These are phyloP conservation scores for Pulveroboletus frians DNA, from an alignment of 768 basidiomycete species.

Conservation along the genomic window DNA sequence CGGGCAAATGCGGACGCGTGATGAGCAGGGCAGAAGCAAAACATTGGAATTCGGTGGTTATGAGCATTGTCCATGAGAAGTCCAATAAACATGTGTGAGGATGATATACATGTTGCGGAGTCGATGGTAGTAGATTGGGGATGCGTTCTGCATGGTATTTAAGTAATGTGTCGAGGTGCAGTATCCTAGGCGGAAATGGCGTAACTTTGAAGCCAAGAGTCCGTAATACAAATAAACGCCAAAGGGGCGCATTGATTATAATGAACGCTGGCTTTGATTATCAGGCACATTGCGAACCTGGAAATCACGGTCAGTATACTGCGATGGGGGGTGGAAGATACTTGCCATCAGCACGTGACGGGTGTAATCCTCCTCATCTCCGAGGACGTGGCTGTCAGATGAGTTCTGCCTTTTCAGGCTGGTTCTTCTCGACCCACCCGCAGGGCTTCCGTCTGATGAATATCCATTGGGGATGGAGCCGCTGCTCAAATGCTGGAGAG, in stretches of 20 bases:
- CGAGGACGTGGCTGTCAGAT: conserved; percentile 23
- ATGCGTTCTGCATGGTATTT: conserved; percentile 7
- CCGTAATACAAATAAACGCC: conserved; percentile 6
- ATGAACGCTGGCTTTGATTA: conserved; percentile 32
- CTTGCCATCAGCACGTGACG: conserved; percentile 51
- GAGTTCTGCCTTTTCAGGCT: conserved; percentile 20
- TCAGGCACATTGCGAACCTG: conserved; percentile 57
- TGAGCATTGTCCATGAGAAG: conserved; percentile 12
- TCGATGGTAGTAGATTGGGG: conserved; percentile 3
- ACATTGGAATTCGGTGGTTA: conserved; percentile 1
- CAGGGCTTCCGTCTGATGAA: conserved; percentile 25
- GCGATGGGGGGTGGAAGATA: conserved; percentile 2
- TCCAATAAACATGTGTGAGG: conserved; percentile 13
- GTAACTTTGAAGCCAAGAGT: conserved; percentile 2
- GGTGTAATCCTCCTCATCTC: conserved; percentile 55
- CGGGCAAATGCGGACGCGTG: conserved; percentile 5
- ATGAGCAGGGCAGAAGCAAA: conserved; percentile 1
- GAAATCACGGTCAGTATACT: conserved; percentile 11
- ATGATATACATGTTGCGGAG: conserved; percentile 16
- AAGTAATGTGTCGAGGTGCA: conserved; percentile 12
- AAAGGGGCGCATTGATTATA: conserved; percentile 8
- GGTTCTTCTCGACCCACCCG: conserved; percentile 20
- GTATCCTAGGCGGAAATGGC: conserved; percentile 1
- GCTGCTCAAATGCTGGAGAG: conserved; percentile 4
- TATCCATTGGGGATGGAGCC: conserved; percentile 1